A percentile compares a stretch with the other conserved stretches of the same genome.
Conservation (phyloP, 768 basidiomycete species). For the Naganishia antarctica region DNA sequence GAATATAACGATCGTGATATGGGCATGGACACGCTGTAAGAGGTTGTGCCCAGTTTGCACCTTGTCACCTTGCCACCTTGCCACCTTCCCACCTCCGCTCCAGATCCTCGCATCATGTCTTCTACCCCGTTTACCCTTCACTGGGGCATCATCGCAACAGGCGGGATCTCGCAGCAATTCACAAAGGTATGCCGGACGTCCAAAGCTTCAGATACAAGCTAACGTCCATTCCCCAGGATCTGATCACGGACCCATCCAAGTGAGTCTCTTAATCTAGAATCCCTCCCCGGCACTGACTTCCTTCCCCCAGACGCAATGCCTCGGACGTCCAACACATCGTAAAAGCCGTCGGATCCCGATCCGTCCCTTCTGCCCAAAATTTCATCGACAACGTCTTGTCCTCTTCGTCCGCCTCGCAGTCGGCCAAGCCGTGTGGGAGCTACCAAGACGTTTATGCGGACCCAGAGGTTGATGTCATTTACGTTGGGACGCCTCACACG, state of each 20-base stretch:
- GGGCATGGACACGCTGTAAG: background rate
- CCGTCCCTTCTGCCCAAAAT: conserved; percentile 61
- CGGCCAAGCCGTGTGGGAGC: conserved; percentile 64
- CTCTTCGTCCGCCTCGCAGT: conserved; percentile 35
- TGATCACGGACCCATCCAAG: conserved; percentile 56
- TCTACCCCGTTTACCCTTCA: conserved; percentile 49
- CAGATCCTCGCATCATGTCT: background rate
- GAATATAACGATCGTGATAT: too few relatives aligned
- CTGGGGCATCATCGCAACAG: conserved; percentile 84
- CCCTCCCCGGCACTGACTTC: conserved; percentile 50
- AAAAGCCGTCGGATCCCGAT: conserved; percentile 71
- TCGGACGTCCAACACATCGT: conserved; percentile 45
- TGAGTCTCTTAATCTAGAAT: background rate
- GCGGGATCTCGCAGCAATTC: conserved; percentile 3
- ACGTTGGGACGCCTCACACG: conserved; percentile 82
- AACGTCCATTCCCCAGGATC: conserved; percentile 48
- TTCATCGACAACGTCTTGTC: conserved; percentile 61
- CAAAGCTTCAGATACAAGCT: background rate
- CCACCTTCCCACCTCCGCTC: background rate
- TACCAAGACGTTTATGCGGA: conserved; percentile 72
- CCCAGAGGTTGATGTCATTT: conserved; percentile 69
- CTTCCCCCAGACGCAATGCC: conserved; percentile 49
- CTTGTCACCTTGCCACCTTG: too few relatives aligned
- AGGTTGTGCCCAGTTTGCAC: too few relatives aligned
- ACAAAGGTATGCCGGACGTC: background rate